Evolutionary conservation across 2,329 filamentous ascomycete genomes (phyloP), one percentile per base, ranked within the genome.

Genomic region (Colletotrichum noveboracense): DNA sequence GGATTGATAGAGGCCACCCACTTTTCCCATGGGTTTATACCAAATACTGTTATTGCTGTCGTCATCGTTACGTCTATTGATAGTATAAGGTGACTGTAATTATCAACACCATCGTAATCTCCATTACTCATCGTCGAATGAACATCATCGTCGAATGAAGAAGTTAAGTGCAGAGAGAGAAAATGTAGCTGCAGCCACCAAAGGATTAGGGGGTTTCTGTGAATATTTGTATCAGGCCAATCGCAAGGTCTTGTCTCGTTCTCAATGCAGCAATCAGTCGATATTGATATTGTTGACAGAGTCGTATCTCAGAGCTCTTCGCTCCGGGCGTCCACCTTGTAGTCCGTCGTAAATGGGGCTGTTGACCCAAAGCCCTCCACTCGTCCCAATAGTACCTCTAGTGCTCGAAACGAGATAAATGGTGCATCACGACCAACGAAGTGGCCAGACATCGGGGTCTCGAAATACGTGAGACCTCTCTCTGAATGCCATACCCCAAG

Each of bases 351-450:
- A 30, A 68, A 68, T 14, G 66, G 66, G 32, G 18, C 24, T 21
- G 4, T 38, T 4, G 62, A 72, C 6, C 70, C 28, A 14, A 72
- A 61, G 28, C 26, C n/a, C 18, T 90, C 84, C n/a, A 96, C 91
- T 52, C 94, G 87, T 1, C 95, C 95, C 2, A 97, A 87, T 78
- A 97, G 82, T 80, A 94, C 93, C 87, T 97, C 94, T 24, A 97
- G 82, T 71, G 94, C 92, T 38, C 94, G 87, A 81, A 94, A 95
- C 0, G 92, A 89, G 0, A 92, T 93, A 18, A 88, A 89, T 0
- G 94, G 93, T 21, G 91, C 90, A 80, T 94, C 95, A 82, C 94
- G 91, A 0, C 92, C 91, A 2, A 90, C 84, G 88, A 93, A 93
- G 84, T 96, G 93, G 1, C 95, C 95, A 0, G 89, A 86, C 18